phyloP scores from a whole-genome alignment of 1,139 yeast genomes.

The Spencermartinsiella ligniputridi region DNA sequence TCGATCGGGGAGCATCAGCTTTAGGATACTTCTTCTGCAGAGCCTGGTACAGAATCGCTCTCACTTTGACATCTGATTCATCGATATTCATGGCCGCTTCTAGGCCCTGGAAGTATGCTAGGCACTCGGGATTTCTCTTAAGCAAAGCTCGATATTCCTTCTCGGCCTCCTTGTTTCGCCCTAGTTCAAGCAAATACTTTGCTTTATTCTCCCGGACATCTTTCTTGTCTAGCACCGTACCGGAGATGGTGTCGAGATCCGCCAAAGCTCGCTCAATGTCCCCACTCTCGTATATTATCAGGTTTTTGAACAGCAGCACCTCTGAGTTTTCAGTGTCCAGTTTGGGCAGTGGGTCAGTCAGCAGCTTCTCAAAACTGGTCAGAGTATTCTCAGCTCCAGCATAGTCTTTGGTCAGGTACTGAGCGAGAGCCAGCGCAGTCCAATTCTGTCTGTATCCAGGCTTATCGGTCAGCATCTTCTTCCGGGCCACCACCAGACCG shows the following conservation, averaged over 20 bases:
- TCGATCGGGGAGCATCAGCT: slow-evolving; percentile 72
- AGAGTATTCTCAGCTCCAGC: slow-evolving; percentile 67
- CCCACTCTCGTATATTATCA: slow-evolving; percentile 59
- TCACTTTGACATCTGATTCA: slow-evolving; percentile 25
- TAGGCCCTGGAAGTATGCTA: slow-evolving; percentile 57
- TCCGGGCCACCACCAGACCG: slow-evolving; percentile 59
- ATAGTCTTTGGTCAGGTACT: slow-evolving; percentile 66
- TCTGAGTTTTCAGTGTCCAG: slow-evolving; percentile 70
- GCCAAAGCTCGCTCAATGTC: slow-evolving; percentile 61
- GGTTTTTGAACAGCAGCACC: slow-evolving; percentile 68
- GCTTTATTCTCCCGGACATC: slow-evolving; percentile 67
- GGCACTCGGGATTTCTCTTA: slow-evolving; percentile 82
- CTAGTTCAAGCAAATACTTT: slow-evolving; percentile 46
- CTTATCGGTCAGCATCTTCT: slow-evolving; percentile 63
- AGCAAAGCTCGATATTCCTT: slow-evolving; percentile 62
- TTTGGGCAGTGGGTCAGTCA: slow-evolving; percentile 41
- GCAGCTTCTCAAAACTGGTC: slow-evolving; percentile 66
- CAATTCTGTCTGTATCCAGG: slow-evolving; percentile 90
- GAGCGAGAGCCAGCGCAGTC: slow-evolving; percentile 87
- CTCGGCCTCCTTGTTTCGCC: slow-evolving; percentile 56
- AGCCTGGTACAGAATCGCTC: slow-evolving; percentile 50
- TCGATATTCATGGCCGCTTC: slow-evolving; percentile 54
- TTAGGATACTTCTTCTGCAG: slow-evolving; percentile 70
- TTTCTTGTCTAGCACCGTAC: slow-evolving; percentile 57
- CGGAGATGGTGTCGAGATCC: slow-evolving; percentile 49